Conservation (phyloP, 169 alveolate species). For the Cryptosporidium bovis region DNA sequence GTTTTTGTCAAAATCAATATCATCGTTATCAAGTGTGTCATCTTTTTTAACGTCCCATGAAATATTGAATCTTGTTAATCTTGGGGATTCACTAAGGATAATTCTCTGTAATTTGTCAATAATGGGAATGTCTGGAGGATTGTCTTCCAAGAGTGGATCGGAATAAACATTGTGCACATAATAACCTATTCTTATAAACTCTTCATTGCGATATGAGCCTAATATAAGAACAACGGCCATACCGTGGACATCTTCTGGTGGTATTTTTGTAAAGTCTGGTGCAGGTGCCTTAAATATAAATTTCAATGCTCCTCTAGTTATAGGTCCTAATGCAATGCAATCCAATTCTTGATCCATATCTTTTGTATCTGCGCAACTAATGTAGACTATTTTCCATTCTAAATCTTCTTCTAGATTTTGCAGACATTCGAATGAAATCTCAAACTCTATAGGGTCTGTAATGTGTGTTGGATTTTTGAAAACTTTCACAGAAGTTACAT, state of each 20-base stretch:
- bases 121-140: conserved; percentile 93
- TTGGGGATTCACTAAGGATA: conserved; percentile 94
- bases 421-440: conserved; percentile 93
- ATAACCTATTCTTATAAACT: conserved; percentile 97
- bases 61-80: conserved; percentile 96
- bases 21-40: not conserved
- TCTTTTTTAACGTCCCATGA: conserved; percentile 90
- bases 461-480: conserved; percentile 91
- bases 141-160: conserved; percentile 91
- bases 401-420: conserved; percentile 90
- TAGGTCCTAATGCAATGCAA: conserved; percentile 93
- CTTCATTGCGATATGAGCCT: conserved; percentile 93
- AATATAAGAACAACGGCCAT: conserved; percentile 96
- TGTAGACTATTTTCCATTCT: conserved; percentile 91
- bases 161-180: conserved; percentile 94
- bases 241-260: conserved; percentile 91
- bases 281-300: conserved; percentile 92
- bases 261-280: conserved; percentile 92
- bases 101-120: conserved; percentile 91
- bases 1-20: not conserved
- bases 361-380: conserved; percentile 79
- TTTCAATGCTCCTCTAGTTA: conserved; percentile 92
- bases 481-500: conserved; percentile 93
- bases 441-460: conserved; percentile 91
- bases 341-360: conserved; percentile 93